Conservation (phyloP, 768 basidiomycete species). For the Phanerodontia chrysosporium region DNA sequence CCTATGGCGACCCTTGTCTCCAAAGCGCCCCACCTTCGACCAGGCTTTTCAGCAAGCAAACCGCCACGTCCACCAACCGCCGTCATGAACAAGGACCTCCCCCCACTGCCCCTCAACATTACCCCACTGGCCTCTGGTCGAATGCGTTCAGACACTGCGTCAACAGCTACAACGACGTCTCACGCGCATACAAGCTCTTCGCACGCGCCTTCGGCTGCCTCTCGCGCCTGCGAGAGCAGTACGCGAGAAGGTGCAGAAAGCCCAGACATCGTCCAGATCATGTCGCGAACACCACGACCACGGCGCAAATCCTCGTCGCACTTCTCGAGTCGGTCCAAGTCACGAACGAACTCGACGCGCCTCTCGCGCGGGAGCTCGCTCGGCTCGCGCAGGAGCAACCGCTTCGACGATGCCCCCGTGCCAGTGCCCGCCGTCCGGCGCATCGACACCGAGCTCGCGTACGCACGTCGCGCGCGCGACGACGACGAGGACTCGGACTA, state of each 20-base stretch:
- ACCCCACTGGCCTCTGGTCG: not conserved
- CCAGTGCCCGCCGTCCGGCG: conserved; percentile 7
- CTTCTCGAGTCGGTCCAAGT: conserved; percentile 20
- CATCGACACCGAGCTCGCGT: conserved; percentile 5
- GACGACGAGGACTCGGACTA: conserved; percentile 28
- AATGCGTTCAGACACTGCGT: not conserved
- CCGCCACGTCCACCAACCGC: conserved; percentile 7
- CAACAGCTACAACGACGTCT: not conserved
- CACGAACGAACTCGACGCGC: conserved; percentile 16
- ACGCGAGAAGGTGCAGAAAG: conserved; percentile 17
- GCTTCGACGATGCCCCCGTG: conserved; percentile 14
- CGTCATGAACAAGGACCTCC: conserved; percentile 22
- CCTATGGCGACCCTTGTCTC: conserved; percentile 3
- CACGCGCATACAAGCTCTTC: not conserved
- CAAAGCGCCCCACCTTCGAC: not conserved
- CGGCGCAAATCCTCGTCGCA: conserved; percentile 24
- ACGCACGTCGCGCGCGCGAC: conserved; percentile 5
- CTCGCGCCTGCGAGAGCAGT: not conserved
- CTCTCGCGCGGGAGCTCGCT: conserved; percentile 6
- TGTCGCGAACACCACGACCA: conserved; percentile 29
- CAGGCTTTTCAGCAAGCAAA: not conserved
- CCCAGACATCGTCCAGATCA: conserved; percentile 29
- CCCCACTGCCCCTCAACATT: conserved; percentile 18
- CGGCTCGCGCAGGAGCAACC: conserved; percentile 1
- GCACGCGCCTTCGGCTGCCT: not conserved